A percentile compares a stretch with the other conserved stretches of the same genome.
These are phyloP conservation scores for Plasmodium berghei DNA, from an alignment of 169 alveolate genomes.

Conservation along the genomic window DNA sequence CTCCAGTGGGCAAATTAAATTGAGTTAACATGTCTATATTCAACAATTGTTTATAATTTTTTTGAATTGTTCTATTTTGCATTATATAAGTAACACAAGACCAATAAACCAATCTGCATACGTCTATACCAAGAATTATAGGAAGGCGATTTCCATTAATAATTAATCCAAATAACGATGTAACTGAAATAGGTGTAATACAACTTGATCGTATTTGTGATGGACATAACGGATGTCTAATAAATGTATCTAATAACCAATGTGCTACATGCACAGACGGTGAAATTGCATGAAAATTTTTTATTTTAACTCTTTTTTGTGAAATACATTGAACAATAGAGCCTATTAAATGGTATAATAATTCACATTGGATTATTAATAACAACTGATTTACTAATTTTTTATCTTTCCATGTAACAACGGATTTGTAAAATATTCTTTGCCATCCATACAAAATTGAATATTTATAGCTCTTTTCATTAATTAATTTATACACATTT, in stretches of 20 bases:
- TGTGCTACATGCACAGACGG: constrained; percentile 90
- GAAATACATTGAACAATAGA: constrained; percentile 85
- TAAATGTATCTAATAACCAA: constrained; percentile 90
- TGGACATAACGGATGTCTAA: constrained; percentile 92
- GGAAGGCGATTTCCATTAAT: constrained; percentile 90
- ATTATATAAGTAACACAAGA: constrained; percentile 58
- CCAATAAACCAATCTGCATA: constrained; percentile 88
- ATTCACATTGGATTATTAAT: constrained; percentile 82
- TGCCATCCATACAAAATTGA: constrained; percentile 88
- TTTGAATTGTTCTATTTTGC: constrained; percentile 43
- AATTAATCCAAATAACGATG: constrained; percentile 86
- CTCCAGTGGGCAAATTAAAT: constrained; percentile 7
- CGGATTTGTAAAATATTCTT: constrained; percentile 82
- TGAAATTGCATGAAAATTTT: constrained; percentile 81
- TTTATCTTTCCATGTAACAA: constrained; percentile 56
- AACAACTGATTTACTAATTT: constrained; percentile 58
- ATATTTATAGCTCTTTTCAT: constrained; percentile 76
- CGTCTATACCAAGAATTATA: constrained; percentile 87
- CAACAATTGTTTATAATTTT: constrained; percentile 21
- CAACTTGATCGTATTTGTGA: constrained; percentile 83
- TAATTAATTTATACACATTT: constrained; percentile 74
- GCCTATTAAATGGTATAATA: constrained; percentile 85
- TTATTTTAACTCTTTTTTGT: constrained; percentile 67
- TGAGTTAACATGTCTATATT: constrained; percentile 64
- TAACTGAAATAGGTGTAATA: constrained; percentile 82